A percentile compares a stretch with the other conserved stretches of the same genome.
Evolutionary conservation across 2,329 filamentous ascomycete species (phyloP).

Genomic region (Penicillium palitans): DNA sequence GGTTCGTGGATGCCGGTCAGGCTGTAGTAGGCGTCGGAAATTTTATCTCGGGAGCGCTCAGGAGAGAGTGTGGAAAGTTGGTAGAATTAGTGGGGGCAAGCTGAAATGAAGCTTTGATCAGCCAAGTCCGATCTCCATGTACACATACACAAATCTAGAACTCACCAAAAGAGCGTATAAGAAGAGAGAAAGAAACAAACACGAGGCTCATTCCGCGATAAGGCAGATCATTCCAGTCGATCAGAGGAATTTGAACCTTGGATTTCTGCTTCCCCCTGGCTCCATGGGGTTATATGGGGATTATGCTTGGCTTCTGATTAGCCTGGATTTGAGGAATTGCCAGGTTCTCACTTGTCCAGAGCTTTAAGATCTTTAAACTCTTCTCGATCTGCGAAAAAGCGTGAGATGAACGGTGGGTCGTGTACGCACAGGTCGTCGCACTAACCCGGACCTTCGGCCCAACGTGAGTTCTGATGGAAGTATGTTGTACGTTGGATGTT

Average conservation of each 20-base stretch:
- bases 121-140: neutral
- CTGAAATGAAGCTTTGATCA: conserved; percentile 13
- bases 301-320: conserved; percentile 2
- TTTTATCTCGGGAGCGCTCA: neutral
- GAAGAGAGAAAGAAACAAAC: conserved; percentile 11
- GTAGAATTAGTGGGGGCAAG: conserved; percentile 12
- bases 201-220: conserved; percentile 9
- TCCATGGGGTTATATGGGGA: neutral
- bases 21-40: neutral
- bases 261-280: conserved; percentile 1
- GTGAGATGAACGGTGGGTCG: conserved; percentile 18
- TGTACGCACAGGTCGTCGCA: conserved; percentile 5
- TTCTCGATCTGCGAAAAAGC: conserved; percentile 3
- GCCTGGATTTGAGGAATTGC: neutral
- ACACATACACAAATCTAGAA: neutral
- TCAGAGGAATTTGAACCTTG: conserved; percentile 12
- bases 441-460: neutral
- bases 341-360: neutral
- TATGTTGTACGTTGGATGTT: neutral
- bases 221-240: conserved; percentile 14
- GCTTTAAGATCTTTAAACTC: neutral
- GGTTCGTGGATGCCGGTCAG: neutral
- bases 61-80: conserved; percentile 6
- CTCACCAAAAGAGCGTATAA: conserved; percentile 2
- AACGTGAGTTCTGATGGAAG: neutral